Evolutionary conservation across 2,329 filamentous ascomycete genomes (phyloP), one percentile per base, ranked within the genome.

Genomic region (Diaporthe citrichinensis): DNA sequence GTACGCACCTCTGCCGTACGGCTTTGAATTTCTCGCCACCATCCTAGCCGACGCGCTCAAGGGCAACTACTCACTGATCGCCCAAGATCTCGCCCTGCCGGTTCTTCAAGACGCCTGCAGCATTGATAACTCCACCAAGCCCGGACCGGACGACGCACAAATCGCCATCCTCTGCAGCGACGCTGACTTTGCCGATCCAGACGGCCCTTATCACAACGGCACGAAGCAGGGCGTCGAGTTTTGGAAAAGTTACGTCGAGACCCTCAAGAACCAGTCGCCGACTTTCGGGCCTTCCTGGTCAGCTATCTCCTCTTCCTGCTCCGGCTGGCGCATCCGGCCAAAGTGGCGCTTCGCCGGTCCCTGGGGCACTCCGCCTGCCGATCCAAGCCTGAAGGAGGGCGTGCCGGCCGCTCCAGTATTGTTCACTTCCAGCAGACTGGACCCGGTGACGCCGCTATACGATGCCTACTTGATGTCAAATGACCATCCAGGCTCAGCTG

Each of bases 161-260:
- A 39, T 62, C 44, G 79, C 80, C 8, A 77, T 86, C 6, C 72
- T 82, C 28, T 87, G 85, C 79, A 78, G 80, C 75, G 85, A 87
- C 78, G 85, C 82, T 31, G 78, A 79, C 23, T 3, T 74, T 80
- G 71, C 71, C 80, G 39, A 75, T 76, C 6, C 74, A 74, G 72
- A 77, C 78, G 53, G 78, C 73, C 23, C 14, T 20, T 44, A 71
- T 20, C 49, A 25, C 5, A 25, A 15, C 12, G 44, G 34, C 51
- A 15, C 62, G 25, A 51, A 46, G 44, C 25, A 55, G 17, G 59
- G 62, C 53, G 6, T 71, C 10, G 80, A 17, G 9, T 82, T 80
- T 59, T 83, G 83, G 79, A 49, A 67, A n/a, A 75, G 76, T 2
- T 84, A 85, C 76, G 74, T 85, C 12, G 36, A 71, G 8, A 59